Percentiles rank a stretch among this genome's conserved stretches.
Conservation (phyloP, 768 basidiomycete genomes). For the Boletellus emodensis region DNA sequence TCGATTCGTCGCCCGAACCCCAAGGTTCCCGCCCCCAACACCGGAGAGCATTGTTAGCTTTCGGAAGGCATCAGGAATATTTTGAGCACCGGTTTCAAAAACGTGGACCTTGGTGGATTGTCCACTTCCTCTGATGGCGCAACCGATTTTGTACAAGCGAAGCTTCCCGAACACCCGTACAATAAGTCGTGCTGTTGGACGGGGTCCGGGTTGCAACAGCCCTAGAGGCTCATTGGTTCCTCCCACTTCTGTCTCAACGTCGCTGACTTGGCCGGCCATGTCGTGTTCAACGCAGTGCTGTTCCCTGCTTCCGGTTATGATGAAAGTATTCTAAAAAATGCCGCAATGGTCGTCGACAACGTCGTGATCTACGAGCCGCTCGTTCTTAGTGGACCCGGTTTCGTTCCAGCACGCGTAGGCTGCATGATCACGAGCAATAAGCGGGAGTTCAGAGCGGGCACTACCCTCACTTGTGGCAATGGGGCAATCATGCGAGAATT, state of each 20-base stretch:
- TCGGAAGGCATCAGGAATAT: too few species aligned
- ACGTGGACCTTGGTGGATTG: too few species aligned
- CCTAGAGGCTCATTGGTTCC: conserved; percentile 22
- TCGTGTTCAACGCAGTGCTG: conserved; percentile 42
- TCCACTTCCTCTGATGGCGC: too few species aligned
- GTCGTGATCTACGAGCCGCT: conserved; percentile 29
- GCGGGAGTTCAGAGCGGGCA: conserved; percentile 30
- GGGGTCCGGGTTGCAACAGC: too few species aligned
- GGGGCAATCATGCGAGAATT: conserved; percentile 23
- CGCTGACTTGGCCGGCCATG: conserved; percentile 40
- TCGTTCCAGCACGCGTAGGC: conserved; percentile 19
- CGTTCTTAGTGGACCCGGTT: conserved; percentile 19
- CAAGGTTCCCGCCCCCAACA: too few species aligned
- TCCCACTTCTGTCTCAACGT: too few species aligned
- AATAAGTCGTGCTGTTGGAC: too few species aligned
- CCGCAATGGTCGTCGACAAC: conserved; percentile 28
- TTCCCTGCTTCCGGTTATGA: conserved; percentile 42
- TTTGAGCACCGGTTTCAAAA: too few species aligned
- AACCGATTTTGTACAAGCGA: too few species aligned
- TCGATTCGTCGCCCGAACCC: too few species aligned
- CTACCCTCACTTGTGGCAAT: conserved; percentile 18
- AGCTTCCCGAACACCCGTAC: too few species aligned
- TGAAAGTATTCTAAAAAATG: conserved; percentile 32
- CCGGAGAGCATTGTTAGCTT: too few species aligned
- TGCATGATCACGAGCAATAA: conserved; percentile 26